phyloP scores from a whole-genome alignment of 805 yeast genomes.

The Kuraishia floccosa region DNA sequence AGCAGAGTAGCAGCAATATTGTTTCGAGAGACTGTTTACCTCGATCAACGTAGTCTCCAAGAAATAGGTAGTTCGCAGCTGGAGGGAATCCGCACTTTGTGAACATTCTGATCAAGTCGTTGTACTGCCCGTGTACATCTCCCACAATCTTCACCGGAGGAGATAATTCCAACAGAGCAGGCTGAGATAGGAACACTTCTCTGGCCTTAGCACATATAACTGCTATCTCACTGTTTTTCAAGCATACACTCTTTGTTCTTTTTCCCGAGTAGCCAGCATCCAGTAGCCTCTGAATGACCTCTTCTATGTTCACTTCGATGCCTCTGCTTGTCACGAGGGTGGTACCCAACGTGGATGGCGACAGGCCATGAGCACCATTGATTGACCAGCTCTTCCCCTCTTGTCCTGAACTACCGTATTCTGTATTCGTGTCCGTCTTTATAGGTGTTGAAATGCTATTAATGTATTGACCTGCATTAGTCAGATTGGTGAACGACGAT shows the following conservation, averaged over 20 bases:
- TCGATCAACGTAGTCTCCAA: conserved; percentile 96
- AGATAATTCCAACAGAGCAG: conserved; percentile 75
- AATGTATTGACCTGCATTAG: not conserved
- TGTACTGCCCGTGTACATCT: conserved; percentile 95
- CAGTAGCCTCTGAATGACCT: conserved; percentile 76
- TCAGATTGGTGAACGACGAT: not conserved
- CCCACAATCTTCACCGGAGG: conserved; percentile 85
- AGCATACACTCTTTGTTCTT: conserved; percentile 78
- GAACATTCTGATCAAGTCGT: conserved; percentile 81
- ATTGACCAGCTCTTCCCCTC: too few relatives aligned
- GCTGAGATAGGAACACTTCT: conserved; percentile 84
- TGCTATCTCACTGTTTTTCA: conserved; percentile 84
- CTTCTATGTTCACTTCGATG: conserved; percentile 52
- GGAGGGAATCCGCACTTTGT: conserved; percentile 98
- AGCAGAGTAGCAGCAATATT: conserved; percentile 74
- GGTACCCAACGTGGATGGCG: not conserved
- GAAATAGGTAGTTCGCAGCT: conserved; percentile 76
- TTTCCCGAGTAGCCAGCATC: conserved; percentile 97
- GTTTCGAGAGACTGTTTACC: conserved; percentile 96
- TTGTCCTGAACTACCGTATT: not conserved
- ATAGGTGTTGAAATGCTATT: not conserved
- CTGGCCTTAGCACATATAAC: conserved; percentile 79
- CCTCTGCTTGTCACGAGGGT: conserved; percentile 1
- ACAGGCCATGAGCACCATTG: too few relatives aligned
- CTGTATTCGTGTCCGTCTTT: not conserved